Conservation (phyloP, 495 filamentous ascomycete species). For the Oidiodendron maius region DNA sequence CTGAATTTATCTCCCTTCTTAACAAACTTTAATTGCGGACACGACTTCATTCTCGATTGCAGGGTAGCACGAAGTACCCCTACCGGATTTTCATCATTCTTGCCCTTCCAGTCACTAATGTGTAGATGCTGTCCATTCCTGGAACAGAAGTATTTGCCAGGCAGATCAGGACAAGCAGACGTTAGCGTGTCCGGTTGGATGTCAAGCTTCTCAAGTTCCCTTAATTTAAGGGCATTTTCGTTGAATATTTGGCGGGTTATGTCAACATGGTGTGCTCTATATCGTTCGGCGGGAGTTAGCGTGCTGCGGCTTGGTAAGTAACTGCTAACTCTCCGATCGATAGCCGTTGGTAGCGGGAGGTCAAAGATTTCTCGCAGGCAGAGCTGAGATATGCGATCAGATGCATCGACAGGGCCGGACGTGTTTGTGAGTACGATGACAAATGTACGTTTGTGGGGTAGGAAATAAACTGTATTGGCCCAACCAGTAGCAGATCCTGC, state of each 20-base stretch:
- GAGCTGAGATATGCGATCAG: conserved; percentile 14
- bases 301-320: too few relatives aligned
- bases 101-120: too few relatives aligned
- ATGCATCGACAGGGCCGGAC: conserved; percentile 9
- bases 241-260: conserved; percentile 6
- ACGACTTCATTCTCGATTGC: conserved; percentile 5
- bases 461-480: conserved; percentile 9
- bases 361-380: conserved; percentile 10
- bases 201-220: conserved; percentile 9
- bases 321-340: too few relatives aligned
- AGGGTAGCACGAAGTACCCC: too few relatives aligned
- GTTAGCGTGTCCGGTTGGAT: conserved; percentile 6
- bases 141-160: background rate
- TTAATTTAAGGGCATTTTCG: conserved; percentile 4
- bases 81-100: background rate
- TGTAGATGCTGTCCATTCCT: conserved; percentile 7
- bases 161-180: conserved; percentile 6
- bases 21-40: conserved; percentile 8
- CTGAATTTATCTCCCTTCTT: conserved; percentile 8
- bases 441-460: conserved; percentile 2
- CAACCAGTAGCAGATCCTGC: conserved; percentile 15
- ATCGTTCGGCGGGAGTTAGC: too few relatives aligned
- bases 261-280: conserved; percentile 6
- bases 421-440: conserved; percentile 11
- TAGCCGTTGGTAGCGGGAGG: conserved; percentile 3